A percentile compares a stretch with the other conserved stretches of the same genome.
Conservation (phyloP, 768 basidiomycete genomes). For the Leccinum arenicola region DNA sequence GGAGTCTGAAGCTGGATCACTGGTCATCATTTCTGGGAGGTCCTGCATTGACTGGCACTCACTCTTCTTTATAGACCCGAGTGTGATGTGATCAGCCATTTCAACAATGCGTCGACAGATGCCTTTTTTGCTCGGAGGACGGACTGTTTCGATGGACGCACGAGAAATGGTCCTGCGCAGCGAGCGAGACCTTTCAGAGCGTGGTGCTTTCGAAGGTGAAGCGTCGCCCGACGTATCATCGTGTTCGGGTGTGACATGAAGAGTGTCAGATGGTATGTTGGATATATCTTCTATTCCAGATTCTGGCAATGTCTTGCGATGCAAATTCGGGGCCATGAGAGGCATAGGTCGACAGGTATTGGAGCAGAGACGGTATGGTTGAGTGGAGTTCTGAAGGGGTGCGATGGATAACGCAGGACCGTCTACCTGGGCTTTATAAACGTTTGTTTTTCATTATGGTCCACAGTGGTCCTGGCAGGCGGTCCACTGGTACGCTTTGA, state of each 20-base stretch:
- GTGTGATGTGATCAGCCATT: slow-evolving; percentile 7
- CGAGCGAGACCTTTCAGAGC: slow-evolving; percentile 1
- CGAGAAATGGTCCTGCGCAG: slow-evolving; percentile 20
- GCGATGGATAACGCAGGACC: no score
- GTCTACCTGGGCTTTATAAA: slow-evolving; percentile 3
- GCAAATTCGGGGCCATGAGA: background rate
- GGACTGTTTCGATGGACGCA: slow-evolving; percentile 17
- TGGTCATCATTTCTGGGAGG: background rate
- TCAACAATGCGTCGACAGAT: slow-evolving; percentile 16
- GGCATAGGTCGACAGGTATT: background rate
- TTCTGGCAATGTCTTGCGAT: background rate
- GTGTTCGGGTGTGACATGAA: background rate
- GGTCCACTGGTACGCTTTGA: background rate
- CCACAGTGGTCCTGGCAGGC: background rate
- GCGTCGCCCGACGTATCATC: background rate
- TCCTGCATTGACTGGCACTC: background rate
- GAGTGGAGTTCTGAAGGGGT: background rate
- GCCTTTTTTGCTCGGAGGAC: slow-evolving; percentile 4
- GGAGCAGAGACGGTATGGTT: background rate
- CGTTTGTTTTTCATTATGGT: slow-evolving; percentile 4
- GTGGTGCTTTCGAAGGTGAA: slow-evolving; percentile 1
- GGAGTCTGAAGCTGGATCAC: background rate
- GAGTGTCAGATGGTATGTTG: background rate
- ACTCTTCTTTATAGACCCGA: slow-evolving; percentile 4
- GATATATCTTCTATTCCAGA: background rate